Base-by-base conservation (phyloP, 1,284 basidiomycete genomes). In the Sphaerobolus stellatus region DNA sequence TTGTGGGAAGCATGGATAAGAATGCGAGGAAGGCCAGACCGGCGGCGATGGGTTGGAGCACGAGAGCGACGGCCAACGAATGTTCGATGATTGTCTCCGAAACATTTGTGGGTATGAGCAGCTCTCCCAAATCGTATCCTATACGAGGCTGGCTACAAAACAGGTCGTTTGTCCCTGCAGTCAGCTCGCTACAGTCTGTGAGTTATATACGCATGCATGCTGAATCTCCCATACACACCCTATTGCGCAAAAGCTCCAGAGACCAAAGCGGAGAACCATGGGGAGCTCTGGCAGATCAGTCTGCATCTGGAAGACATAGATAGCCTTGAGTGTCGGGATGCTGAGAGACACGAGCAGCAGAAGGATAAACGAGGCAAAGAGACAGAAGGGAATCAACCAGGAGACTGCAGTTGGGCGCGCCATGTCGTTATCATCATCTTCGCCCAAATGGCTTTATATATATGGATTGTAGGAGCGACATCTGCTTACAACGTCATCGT, bases 321-420 rank as follows among this genome's bases (percentile, higher is more conserved):
- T 80, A 30, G 80, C 66, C 66, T 86, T 86, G 68, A 86, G 82
- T 68, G 91, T 85, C 2, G 89, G 82, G 24, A 86, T 68, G 6
- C 88, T 90, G 57, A 92, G 70, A 4, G 83, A 86, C 52, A 88
- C 83, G 55, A 92, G 77, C 24, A 92, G 75, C 54, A 87, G 79
- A 46, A 92, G 78, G n/a, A 88, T 46, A 67, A 86, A 90, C 5
- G 83, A 77, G 3, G 67, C 62, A 54, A 86, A 62, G 47, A 84
- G 77, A 22, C 81, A 65, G 34, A 74, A 59, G 59, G 76, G 73
- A 43, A 76, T 74, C 22, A 75, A 58, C 50, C 75, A 59, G 18
- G 81, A 81, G 53, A 83, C 66, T n/a, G n/a, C n/a, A n/a, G n/a
- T n/a, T 34, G 68, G 53, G n/a, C 73, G 69, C 61, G 28, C 14